phyloP scores from a whole-genome alignment of 1,139 yeast genomes.

The Hansenula lynferdii region DNA sequence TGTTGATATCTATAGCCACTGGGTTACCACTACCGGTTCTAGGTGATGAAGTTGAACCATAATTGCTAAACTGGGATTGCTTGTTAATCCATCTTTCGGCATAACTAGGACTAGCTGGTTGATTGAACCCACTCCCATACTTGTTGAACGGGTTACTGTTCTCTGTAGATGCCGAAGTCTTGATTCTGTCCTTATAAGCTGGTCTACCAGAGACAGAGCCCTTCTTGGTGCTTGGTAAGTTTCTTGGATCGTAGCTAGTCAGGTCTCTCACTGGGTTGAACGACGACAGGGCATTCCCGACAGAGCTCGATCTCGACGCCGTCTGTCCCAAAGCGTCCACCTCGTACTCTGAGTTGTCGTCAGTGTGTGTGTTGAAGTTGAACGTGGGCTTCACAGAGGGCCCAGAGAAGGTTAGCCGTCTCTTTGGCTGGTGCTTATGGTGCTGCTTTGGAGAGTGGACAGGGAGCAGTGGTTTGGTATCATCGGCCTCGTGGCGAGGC shows the following conservation, averaged over 20 bases:
- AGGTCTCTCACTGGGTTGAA: constrained; percentile 11
- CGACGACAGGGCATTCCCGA: neutral
- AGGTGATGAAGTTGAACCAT: constrained; percentile 1
- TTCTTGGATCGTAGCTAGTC: constrained; percentile 13
- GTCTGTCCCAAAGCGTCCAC: constrained; percentile 9
- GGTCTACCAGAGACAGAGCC: constrained; percentile 1
- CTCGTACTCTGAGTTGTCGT: constrained; percentile 2
- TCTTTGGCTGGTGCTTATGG: constrained; percentile 2
- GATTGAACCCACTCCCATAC: neutral
- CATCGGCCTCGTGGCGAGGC: neutral
- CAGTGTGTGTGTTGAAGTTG: neutral
- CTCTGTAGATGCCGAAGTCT: constrained; percentile 3
- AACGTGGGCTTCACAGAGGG: constrained; percentile 1
- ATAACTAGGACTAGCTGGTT: constrained; percentile 13
- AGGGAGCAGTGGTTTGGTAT: constrained; percentile 1
- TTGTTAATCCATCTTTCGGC: constrained; percentile 24
- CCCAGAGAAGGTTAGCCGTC: constrained; percentile 10
- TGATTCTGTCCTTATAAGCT: neutral
- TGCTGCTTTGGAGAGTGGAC: neutral
- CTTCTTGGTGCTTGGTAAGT: constrained; percentile 5
- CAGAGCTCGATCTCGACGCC: constrained; percentile 7
- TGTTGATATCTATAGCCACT: neutral
- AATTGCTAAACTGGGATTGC: constrained; percentile 11
- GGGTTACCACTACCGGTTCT: neutral
- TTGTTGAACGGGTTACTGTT: constrained; percentile 1